Percentiles rank a stretch among this genome's conserved stretches.
phyloP scores from a whole-genome alignment of 75 land plant genomes.

The Larix kaempferi region DNA sequence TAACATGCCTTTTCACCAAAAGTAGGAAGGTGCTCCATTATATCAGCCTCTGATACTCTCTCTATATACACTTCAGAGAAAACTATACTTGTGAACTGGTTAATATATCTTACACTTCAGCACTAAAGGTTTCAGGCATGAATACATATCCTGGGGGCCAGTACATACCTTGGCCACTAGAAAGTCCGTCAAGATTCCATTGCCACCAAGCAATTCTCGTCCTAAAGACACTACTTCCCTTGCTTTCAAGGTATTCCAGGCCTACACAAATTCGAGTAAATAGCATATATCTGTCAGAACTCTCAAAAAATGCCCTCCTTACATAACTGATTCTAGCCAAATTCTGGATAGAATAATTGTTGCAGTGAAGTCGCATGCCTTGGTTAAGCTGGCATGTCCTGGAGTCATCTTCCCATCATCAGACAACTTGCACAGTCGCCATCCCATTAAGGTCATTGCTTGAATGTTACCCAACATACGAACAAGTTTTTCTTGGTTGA shows the following conservation, averaged over 20 bases:
- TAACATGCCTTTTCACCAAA: background rate
- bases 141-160: background rate
- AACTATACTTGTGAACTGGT: constrained; percentile 79
- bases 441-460: constrained; percentile 88
- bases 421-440: constrained; percentile 90
- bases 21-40: background rate
- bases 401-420: constrained; percentile 90
- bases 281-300: background rate
- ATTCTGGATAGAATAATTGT: background rate
- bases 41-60: background rate
- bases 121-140: constrained; percentile 70
- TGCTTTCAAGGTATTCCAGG: constrained; percentile 82
- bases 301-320: background rate
- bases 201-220: constrained; percentile 93
- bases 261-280: constrained; percentile 23
- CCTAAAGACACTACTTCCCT: constrained; percentile 85
- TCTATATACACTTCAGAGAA: constrained; percentile 49
- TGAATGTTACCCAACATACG: constrained; percentile 90
- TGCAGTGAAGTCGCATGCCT: constrained; percentile 35
- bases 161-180: constrained; percentile 88
- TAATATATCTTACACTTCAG: constrained; percentile 87
- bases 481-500: constrained; percentile 87
- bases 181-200: constrained; percentile 91
- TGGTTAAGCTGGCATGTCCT: constrained; percentile 91
- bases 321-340: constrained; percentile 4